A percentile compares a stretch with the other conserved stretches of the same genome.
phyloP scores from a whole-genome alignment of 2,329 filamentous ascomycete genomes.

The Ilyonectria sp. region DNA sequence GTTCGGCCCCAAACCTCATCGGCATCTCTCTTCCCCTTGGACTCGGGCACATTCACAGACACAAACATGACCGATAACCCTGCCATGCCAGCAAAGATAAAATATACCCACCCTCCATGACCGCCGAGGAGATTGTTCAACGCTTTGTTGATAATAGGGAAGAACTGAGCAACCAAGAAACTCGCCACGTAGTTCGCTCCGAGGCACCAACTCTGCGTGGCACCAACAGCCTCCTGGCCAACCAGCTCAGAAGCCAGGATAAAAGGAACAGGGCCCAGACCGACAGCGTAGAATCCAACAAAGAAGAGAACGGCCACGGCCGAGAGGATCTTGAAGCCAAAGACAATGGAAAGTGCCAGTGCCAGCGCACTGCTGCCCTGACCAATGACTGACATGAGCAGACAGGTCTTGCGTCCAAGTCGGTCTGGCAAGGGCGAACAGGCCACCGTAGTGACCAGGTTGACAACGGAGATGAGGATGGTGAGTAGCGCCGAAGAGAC shows the following conservation, averaged over 20 bases:
- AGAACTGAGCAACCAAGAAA: slow-evolving; percentile 94
- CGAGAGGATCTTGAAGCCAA: slow-evolving; percentile 80
- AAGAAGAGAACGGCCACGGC: slow-evolving; percentile 88
- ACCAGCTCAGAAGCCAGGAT: slow-evolving; percentile 94
- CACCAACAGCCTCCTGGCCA: slow-evolving; percentile 89
- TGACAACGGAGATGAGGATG: slow-evolving; percentile 88
- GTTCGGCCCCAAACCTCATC: slow-evolving; percentile 93
- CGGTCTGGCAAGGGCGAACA: slow-evolving; percentile 90
- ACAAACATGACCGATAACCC: slow-evolving; percentile 80
- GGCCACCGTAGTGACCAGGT: slow-evolving; percentile 84
- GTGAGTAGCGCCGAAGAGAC: slow-evolving; percentile 87
- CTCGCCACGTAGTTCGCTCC: slow-evolving; percentile 92
- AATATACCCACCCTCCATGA: slow-evolving; percentile 89
- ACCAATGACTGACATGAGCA: slow-evolving; percentile 85
- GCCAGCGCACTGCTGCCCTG: slow-evolving; percentile 86
- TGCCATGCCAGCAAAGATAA: slow-evolving; percentile 87
- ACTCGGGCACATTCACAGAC: slow-evolving; percentile 84
- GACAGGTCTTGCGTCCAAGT: slow-evolving; percentile 88
- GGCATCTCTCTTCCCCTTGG: slow-evolving; percentile 84
- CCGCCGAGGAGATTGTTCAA: slow-evolving; percentile 76
- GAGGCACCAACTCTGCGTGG: slow-evolving; percentile 90
- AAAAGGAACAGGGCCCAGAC: slow-evolving; percentile 94
- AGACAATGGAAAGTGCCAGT: slow-evolving; percentile 85
- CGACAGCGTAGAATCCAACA: slow-evolving; percentile 90
- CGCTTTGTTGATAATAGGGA: slow-evolving; percentile 86